Evolutionary conservation across 1,284 basidiomycete species (phyloP), one percentile per base, ranked within the genome.

Genomic region (Albatrellus sp.): DNA sequence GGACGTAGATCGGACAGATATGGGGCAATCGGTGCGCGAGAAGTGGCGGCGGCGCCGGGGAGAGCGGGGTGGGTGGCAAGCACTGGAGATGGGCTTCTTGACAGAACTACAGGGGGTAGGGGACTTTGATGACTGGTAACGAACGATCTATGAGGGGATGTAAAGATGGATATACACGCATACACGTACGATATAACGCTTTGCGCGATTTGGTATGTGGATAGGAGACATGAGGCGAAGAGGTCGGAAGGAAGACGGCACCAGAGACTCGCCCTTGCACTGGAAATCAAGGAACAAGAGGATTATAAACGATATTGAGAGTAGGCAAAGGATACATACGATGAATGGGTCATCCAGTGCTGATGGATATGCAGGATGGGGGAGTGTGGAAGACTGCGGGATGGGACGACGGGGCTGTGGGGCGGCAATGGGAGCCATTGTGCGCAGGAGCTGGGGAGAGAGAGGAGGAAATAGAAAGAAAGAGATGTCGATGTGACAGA

Each of bases 21-120:
- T 46, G 10, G 56, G 53, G 14, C 53, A 59, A 46, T 65, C 63
- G 13, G 58, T 31, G 33, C 57, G 62, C 11, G 57, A 55, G 28
- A 49, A 47, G 13, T 61, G 65, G 35, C 65, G 66, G 37, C 63
- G 63, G n/a, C 65, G 66, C 35, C 64, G 14, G 53, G 52, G 49
- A 57, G 66, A 37, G 20, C 35, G 17, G 60, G 17, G 53, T 53
- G 37, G 51, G 44, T 8, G 50, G 31, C 10, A 57, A 56, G 43
- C 29, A 24, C 7, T 24, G 24, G 35, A 45, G n/a, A n/a, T n/a
- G n/a, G n/a, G n/a, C 41, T 62, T 55, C 53, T 63, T 66, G 52
- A 56, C 52, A 40, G 63, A 45, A 37, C 49, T 57, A 46, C 65
- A 67, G 29, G 65, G 64, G 12, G 62, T 56, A 24, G 63, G 64